Evolutionary conservation across 495 filamentous ascomycete genomes (phyloP).

Genomic region (Lophiotrema nucula): DNA sequence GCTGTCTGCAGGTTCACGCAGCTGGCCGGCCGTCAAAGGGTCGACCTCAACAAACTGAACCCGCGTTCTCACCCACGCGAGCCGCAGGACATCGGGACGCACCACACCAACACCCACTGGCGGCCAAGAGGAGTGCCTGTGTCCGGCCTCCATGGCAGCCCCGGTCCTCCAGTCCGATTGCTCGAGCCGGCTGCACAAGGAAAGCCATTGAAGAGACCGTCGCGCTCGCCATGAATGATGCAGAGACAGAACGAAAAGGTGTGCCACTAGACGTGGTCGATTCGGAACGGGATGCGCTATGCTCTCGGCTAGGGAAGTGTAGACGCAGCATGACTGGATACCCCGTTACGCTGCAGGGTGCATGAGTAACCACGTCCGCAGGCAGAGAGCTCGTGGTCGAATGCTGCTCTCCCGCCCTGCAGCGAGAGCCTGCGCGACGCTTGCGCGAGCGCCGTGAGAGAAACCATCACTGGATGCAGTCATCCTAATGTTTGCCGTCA

Average conservation of each 20-base stretch:
- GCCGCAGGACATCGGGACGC: too few species aligned
- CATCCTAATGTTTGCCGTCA: too few species aligned
- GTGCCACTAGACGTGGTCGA: background rate
- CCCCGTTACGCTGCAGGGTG: slow-evolving; percentile 10
- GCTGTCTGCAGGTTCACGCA: too few species aligned
- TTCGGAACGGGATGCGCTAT: slow-evolving; percentile 8
- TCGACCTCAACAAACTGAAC: too few species aligned
- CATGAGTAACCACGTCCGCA: slow-evolving; percentile 12
- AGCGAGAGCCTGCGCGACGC: background rate
- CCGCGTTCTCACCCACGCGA: too few species aligned
- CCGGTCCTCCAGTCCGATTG: background rate
- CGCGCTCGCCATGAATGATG: background rate
- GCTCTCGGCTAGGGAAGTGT: background rate
- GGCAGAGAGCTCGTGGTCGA: slow-evolving; percentile 4
- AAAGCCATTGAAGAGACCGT: background rate
- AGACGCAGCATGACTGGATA: background rate
- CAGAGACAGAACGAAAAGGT: background rate
- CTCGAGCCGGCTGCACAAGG: background rate
- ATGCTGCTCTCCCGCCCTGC: slow-evolving; percentile 17
- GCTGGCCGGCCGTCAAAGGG: too few species aligned
- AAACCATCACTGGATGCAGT: background rate
- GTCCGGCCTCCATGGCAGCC: background rate
- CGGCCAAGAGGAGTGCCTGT: slow-evolving; percentile 2
- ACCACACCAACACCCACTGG: background rate
- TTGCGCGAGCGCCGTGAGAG: background rate